phyloP scores from a whole-genome alignment of 2,329 filamentous ascomycete genomes.

The Penicillium glabrum region DNA sequence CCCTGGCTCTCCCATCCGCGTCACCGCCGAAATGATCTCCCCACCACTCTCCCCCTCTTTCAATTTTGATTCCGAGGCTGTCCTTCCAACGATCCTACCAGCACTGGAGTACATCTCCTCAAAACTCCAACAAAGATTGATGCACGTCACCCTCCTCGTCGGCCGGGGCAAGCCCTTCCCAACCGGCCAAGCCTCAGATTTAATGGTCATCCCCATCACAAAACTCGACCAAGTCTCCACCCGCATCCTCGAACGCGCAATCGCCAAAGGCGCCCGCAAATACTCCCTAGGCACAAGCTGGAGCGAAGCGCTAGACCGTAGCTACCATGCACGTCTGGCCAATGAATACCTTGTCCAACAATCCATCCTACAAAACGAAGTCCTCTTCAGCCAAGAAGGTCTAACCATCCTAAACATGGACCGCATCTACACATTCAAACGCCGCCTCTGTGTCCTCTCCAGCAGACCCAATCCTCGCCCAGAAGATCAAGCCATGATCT shows the following conservation, averaged over 20 bases:
- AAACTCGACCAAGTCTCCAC: constrained; percentile 31
- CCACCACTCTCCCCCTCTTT: constrained; percentile 40
- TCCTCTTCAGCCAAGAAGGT: constrained; percentile 46
- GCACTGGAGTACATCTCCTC: constrained; percentile 43
- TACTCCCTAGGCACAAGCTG: constrained; percentile 41
- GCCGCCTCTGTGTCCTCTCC: constrained; percentile 41
- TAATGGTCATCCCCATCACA: constrained; percentile 40
- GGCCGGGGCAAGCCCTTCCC: constrained; percentile 41
- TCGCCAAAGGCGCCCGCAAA: constrained; percentile 37
- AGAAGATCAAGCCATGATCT: constrained; percentile 37
- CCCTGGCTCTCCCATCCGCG: constrained; percentile 32
- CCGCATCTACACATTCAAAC: constrained; percentile 47
- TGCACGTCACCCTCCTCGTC: constrained; percentile 43
- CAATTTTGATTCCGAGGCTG: constrained; percentile 38
- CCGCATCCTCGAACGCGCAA: constrained; percentile 33
- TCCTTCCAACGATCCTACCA: constrained; percentile 37
- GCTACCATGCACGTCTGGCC: constrained; percentile 34
- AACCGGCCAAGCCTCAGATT: constrained; percentile 37
- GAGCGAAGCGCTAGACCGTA: constrained; percentile 38
- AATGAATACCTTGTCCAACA: constrained; percentile 44
- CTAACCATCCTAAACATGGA: constrained; percentile 46
- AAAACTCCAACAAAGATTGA: constrained; percentile 39
- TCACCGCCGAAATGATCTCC: constrained; percentile 44
- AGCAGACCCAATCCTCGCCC: constrained; percentile 23
- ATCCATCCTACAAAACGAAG: constrained; percentile 46